Evolutionary conservation across 305 asterid species (phyloP).

Genomic region (Ilex paraguariensis): DNA sequence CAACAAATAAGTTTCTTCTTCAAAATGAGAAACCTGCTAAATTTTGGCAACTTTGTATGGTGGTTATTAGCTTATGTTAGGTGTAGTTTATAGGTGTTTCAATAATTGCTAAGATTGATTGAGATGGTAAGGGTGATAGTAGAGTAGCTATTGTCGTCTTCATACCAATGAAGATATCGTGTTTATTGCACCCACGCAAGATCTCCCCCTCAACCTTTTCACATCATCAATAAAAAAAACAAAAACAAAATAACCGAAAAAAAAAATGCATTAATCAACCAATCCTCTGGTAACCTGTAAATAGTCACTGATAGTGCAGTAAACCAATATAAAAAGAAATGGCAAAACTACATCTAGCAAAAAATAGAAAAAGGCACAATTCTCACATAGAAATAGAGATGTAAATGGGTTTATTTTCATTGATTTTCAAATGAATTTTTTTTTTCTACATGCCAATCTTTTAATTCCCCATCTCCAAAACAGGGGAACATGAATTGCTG

Average conservation of each 20-base stretch:
- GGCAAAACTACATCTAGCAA: too few relatives aligned
- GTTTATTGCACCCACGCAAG: constrained; percentile 25
- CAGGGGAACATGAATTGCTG: constrained; percentile 28
- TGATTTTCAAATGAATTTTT: background rate
- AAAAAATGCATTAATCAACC: too few relatives aligned
- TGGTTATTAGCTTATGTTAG: background rate
- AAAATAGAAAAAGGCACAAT: background rate
- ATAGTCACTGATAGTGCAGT: too few relatives aligned
- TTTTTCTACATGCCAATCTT: constrained; percentile 12
- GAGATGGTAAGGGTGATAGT: background rate
- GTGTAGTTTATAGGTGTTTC: background rate
- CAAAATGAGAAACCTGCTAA: too few relatives aligned
- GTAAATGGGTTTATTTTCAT: background rate
- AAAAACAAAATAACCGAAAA: too few relatives aligned
- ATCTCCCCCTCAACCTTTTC: background rate
- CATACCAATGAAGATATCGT: constrained; percentile 5
- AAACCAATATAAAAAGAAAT: too few relatives aligned
- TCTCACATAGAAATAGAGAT: background rate
- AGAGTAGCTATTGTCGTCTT: too few relatives aligned
- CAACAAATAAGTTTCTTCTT: too few relatives aligned
- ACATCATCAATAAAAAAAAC: too few relatives aligned
- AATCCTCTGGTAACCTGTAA: too few relatives aligned
- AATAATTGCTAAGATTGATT: constrained; percentile 5
- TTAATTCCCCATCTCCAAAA: constrained; percentile 25
- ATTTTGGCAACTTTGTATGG: background rate